These are phyloP conservation scores for Penicillium chermesinum DNA, from an alignment of 495 filamentous ascomycete genomes.

Conservation along the genomic window DNA sequence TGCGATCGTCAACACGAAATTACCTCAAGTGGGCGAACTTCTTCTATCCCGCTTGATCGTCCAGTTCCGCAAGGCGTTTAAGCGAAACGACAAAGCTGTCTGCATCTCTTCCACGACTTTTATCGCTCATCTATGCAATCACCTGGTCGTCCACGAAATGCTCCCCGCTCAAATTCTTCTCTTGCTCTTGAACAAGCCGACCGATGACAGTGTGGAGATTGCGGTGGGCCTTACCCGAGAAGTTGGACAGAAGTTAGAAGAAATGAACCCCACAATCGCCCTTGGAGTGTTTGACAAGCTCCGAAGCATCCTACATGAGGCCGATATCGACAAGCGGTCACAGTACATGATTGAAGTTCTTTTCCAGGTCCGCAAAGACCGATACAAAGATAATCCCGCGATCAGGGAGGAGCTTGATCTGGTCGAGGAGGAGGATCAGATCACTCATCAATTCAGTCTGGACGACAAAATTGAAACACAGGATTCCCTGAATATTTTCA, in stretches of 20 bases:
- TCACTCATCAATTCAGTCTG: conserved; percentile 75
- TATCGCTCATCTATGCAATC: conserved; percentile 89
- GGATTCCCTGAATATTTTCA: conserved; percentile 91
- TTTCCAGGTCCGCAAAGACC: conserved; percentile 93
- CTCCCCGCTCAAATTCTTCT: conserved; percentile 86
- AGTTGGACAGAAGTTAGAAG: conserved; percentile 88
- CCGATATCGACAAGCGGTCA: conserved; percentile 89
- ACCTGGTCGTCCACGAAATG: conserved; percentile 92
- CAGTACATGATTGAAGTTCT: conserved; percentile 99
- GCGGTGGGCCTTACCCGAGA: conserved; percentile 87
- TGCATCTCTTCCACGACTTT: conserved; percentile 88
- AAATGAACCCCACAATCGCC: conserved; percentile 82
- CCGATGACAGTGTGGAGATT: conserved; percentile 97
- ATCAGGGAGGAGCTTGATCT: conserved; percentile 91
- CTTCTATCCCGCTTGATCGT: conserved; percentile 79
- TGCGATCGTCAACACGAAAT: conserved; percentile 95
- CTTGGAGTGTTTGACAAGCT: conserved; percentile 93
- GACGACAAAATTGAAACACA: conserved; percentile 78
- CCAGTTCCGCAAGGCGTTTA: conserved; percentile 94
- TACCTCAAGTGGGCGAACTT: conserved; percentile 90
- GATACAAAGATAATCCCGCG: conserved; percentile 89
- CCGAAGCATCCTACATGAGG: conserved; percentile 88
- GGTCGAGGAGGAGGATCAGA: conserved; percentile 95
- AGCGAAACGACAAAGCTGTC: conserved; percentile 93
- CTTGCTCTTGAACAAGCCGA: conserved; percentile 85